These are phyloP conservation scores for Rubroboletus satanas DNA, from an alignment of 768 basidiomycete species.

Conservation along the genomic window DNA sequence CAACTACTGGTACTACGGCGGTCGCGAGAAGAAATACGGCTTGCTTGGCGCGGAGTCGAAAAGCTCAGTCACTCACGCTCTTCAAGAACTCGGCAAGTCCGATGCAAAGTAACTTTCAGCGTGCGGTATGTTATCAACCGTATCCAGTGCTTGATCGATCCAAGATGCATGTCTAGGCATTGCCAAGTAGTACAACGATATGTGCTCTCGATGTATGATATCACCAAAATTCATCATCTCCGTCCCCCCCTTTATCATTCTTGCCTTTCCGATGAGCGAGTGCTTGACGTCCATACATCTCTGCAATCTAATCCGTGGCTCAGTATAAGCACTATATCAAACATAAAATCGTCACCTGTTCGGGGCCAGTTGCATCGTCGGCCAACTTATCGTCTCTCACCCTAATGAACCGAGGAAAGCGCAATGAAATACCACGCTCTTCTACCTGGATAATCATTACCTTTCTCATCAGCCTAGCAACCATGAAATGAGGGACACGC, in stretches of 20 bases:
- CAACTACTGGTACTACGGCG: constrained; percentile 89
- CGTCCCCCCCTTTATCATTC: constrained; percentile 56
- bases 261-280: constrained; percentile 75
- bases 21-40: constrained; percentile 68
- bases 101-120: constrained; percentile 17
- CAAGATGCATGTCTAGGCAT: constrained; percentile 4
- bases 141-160: background rate
- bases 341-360: constrained; percentile 58
- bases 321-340: background rate
- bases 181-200: constrained; percentile 15
- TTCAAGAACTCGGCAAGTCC: constrained; percentile 38
- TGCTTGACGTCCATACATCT: constrained; percentile 90
- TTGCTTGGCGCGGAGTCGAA: constrained; percentile 31
- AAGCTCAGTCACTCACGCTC: constrained; percentile 48
- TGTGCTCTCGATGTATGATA: constrained; percentile 11
- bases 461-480: background rate
- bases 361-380: constrained; percentile 89
- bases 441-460: constrained; percentile 55
- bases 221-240: constrained; percentile 80
- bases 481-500: constrained; percentile 25
- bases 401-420: constrained; percentile 93
- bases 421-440: constrained; percentile 87
- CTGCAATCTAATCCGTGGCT: constrained; percentile 59
- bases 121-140: background rate
- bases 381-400: constrained; percentile 90